These are phyloP conservation scores for Rhinocladiella similis DNA, from an alignment of 2,329 filamentous ascomycete genomes.

Conservation along the genomic window DNA sequence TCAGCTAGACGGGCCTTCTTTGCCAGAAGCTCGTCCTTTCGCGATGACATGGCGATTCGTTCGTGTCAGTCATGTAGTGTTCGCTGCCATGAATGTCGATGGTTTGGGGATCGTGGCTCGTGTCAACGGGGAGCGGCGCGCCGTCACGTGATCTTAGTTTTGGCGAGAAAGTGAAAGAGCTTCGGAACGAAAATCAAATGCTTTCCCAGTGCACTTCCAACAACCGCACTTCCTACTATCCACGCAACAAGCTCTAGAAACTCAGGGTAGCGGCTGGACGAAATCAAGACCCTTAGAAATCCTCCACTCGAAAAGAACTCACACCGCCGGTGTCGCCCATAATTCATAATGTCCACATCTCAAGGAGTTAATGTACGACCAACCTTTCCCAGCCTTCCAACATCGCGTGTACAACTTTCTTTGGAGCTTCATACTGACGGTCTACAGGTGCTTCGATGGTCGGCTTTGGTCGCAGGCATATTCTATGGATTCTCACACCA, in stretches of 20 bases:
- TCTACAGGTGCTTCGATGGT: conserved; percentile 89
- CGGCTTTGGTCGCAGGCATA: conserved; percentile 84
- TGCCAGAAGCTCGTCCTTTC: conserved; percentile 91
- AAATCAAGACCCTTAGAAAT: neutral
- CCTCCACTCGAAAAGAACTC: neutral
- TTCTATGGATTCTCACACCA: conserved; percentile 97
- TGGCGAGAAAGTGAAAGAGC: conserved; percentile 10
- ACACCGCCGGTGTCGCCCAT: neutral
- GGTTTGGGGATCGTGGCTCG: neutral
- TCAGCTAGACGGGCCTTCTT: conserved; percentile 97
- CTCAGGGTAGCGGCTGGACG: neutral
- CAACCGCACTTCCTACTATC: neutral
- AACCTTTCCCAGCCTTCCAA: neutral
- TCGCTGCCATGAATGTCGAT: neutral
- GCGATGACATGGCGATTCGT: conserved; percentile 48
- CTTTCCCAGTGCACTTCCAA: conserved; percentile 18
- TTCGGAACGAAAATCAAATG: conserved; percentile 14
- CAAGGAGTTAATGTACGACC: conserved; percentile 66
- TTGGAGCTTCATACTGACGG: conserved; percentile 11
- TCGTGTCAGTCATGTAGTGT: neutral
- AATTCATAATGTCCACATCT: conserved; percentile 58
- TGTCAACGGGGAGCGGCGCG: conserved; percentile 9
- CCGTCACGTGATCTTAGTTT: conserved; percentile 14
- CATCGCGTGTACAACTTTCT: neutral
- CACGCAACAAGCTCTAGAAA: neutral